Base-by-base conservation (phyloP, 257 asterid species). In the Craterostigma plantagineum region DNA sequence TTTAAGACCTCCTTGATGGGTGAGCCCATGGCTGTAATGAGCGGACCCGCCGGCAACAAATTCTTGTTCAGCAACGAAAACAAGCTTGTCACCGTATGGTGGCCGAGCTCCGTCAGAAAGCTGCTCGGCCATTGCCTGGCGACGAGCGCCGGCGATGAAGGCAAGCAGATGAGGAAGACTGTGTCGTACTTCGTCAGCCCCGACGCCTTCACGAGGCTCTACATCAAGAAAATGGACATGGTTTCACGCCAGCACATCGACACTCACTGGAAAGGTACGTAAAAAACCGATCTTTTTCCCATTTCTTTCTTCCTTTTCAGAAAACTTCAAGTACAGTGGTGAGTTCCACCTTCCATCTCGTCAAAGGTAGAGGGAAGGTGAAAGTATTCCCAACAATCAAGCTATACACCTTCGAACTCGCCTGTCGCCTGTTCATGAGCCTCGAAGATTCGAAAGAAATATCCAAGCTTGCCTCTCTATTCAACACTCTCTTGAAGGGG, bases 381-480 rank as follows among this genome's bases (percentile, higher is more conserved):
- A 67, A 37, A 44, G 69, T 68, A 18, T 73, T 65, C 27, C 91
- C 87, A 1, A 56, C 63, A 9, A 51, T 63, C 47, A 80, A 75
- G 45, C 12, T 58, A 16, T 77, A 73, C 66, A 76, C 93, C 1
- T 76, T 79, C 17, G 80, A 72, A 18, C 59, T 80, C 8, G 93
- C 81, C 0, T 84, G 96, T 33, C 75, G 77, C 13, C 58, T 80
- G 4, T 80, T 84, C 48, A 59, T 76, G 81, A 77, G 87, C 70
- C 67, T 79, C 7, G 92, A 79, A 50, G 85, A 84, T 11, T 49
- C 55, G 14, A 47, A 42, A 7, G 60, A 60, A n/a, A 70, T 80
- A 7, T 17, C 63, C 10, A 59, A 64, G 59, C 79, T 84, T 18
- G 75, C 75, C 1, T 14, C 43, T 30, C 58, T 74, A 18, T 79